Evolutionary conservation across 2,329 filamentous ascomycete genomes (phyloP).

Genomic region (Hypoxylon sp.): DNA sequence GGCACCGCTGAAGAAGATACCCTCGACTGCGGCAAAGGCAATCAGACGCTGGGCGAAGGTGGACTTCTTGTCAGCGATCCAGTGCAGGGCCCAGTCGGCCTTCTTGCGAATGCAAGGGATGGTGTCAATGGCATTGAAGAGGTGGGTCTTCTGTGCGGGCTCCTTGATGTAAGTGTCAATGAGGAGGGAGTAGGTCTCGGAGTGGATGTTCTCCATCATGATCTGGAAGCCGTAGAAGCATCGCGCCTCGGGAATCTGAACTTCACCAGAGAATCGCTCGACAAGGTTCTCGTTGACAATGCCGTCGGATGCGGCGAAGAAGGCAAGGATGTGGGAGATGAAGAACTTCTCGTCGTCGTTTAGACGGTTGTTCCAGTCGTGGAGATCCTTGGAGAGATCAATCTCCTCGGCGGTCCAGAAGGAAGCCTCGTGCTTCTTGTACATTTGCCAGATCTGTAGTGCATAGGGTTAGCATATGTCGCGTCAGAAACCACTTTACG

Average conservation of each 20-base stretch:
- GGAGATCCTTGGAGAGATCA: slow-evolving; percentile 97
- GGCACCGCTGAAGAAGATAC: slow-evolving; percentile 99
- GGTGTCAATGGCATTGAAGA: slow-evolving; percentile 99
- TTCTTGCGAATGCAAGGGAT: slow-evolving; percentile 99
- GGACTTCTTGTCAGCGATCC: slow-evolving; percentile 94
- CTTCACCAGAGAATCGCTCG: slow-evolving; percentile 96
- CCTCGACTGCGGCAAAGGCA: slow-evolving; percentile 97
- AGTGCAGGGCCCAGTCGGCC: slow-evolving; percentile 95
- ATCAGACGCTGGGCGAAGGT: slow-evolving; percentile 96
- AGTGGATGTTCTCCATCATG: slow-evolving; percentile 99
- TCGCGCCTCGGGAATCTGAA: slow-evolving; percentile 96
- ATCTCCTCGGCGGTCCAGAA: slow-evolving; percentile 99
- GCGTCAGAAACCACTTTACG: slow-evolving; percentile 71
- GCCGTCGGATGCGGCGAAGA: slow-evolving; percentile 98
- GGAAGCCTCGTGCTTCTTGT: slow-evolving; percentile 99
- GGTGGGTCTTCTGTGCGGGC: slow-evolving; percentile 89
- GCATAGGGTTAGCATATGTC: slow-evolving; percentile 56
- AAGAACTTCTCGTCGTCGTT: slow-evolving; percentile 99
- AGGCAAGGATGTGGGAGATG: slow-evolving; percentile 97
- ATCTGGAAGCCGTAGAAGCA: slow-evolving; percentile 99
- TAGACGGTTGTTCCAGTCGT: slow-evolving; percentile 98
- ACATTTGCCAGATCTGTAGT: slow-evolving; percentile 98
- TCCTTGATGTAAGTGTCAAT: slow-evolving; percentile 99
- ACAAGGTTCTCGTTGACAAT: slow-evolving; percentile 99
- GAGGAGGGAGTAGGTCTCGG: slow-evolving; percentile 98